phyloP scores from a whole-genome alignment of 495 filamentous ascomycete species.

The Articulospora tetracladia region DNA sequence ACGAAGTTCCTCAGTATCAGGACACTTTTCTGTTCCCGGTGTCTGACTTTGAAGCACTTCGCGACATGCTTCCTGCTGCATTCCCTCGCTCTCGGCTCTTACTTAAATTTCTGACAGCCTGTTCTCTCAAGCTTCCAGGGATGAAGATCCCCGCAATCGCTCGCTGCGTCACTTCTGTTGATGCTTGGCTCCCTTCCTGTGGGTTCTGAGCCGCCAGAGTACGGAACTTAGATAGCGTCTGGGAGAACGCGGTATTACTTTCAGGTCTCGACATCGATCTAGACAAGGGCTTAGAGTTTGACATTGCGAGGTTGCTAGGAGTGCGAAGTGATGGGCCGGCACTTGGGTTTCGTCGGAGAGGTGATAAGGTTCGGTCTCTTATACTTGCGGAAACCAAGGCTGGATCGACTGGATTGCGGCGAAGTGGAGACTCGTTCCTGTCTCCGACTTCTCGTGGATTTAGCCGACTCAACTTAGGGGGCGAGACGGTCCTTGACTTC shows the following conservation, averaged over 20 bases:
- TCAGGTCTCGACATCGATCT: neutral
- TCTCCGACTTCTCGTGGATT: neutral
- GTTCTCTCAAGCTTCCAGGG: slow-evolving; percentile 15
- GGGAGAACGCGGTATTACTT: slow-evolving; percentile 3
- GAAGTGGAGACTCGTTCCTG: neutral
- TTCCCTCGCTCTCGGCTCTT: slow-evolving; percentile 1
- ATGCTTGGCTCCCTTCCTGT: neutral
- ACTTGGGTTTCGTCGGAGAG: neutral
- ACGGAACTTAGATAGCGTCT: slow-evolving; percentile 2
- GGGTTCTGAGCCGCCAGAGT: neutral
- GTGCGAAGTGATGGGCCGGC: no score
- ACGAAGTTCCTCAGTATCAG: no score
- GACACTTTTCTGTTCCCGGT: no score
- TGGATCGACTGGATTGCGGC: neutral
- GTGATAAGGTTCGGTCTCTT: no score
- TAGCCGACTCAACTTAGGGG: no score
- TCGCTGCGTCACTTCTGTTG: slow-evolving; percentile 7
- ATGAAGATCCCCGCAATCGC: slow-evolving; percentile 12
- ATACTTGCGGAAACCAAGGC: neutral
- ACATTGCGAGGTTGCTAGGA: neutral
- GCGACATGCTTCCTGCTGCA: neutral
- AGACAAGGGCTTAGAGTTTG: neutral
- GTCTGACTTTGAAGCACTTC: neutral
- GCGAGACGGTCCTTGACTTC: slow-evolving; percentile 6
- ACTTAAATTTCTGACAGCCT: slow-evolving; percentile 13